Evolutionary conservation across 2,329 filamentous ascomycete genomes (phyloP), one percentile per base, ranked within the genome.

Genomic region (Colletotrichum tamarilloi): DNA sequence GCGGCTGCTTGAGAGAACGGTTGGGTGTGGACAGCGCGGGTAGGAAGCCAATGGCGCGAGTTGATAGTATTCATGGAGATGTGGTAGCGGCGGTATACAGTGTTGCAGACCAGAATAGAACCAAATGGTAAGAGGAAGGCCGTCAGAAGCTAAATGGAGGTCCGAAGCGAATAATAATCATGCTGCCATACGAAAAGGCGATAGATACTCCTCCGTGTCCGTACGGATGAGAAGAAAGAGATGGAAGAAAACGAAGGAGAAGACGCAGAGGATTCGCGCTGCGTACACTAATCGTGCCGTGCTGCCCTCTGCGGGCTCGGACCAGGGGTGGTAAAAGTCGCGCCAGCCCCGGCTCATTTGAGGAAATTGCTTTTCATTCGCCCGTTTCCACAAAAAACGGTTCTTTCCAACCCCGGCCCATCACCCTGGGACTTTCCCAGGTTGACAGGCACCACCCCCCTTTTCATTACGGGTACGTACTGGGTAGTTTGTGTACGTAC

Each of bases 341-440:
- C 70, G 62, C 71, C 70, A 49, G 70, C 70, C 67, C 67, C 55
- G 42, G 56, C 42, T 75, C 74, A 75, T 75, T 75, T 75, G 57
- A 55, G 68, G 74, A 75, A 75, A 75, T 75, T 75, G 73, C 60
- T 64, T 74, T 72, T 75, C 69, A 75, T 73, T 75, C 72, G 74
- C 67, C 68, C 53, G 59, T 68, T 62, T 42, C 74, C 74, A 75
- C 74, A 67, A 57, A 62, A 24, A 22, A 11, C 32, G 32, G 32
- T 26, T 52, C 26, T 16, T 32, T 49, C 22, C 46, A 46, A 24
- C 69, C 73, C 65, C 56, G 30, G 68, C 59, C 62, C 58, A 46
- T 35, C n/a, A 49, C 30, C n/a, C n/a, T 30, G 32, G 30, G 26
- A 62, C 68, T 58, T 72, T 69, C 68, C 62, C 67, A 63, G 67